A percentile compares a stretch with the other conserved stretches of the same genome.
phyloP scores from a whole-genome alignment of 768 basidiomycete species.

The Candolleomyces aberdarensis region DNA sequence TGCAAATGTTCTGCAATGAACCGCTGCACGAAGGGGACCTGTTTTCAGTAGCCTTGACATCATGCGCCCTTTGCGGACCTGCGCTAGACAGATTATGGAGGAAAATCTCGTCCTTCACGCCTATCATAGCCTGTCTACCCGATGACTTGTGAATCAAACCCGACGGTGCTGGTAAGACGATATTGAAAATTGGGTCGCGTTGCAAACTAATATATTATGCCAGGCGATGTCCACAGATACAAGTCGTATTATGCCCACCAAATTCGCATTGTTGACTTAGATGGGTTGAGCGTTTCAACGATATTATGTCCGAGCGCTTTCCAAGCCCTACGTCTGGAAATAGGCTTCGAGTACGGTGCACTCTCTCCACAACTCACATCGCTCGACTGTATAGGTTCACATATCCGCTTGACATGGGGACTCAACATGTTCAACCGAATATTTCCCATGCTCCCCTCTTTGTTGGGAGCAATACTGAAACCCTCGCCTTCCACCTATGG shows the following conservation, averaged over 20 bases:
- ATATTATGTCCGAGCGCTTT: not conserved
- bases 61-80: slow-evolving; percentile 7
- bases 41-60: slow-evolving; percentile 1
- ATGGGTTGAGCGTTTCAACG: too few species aligned
- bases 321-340: not conserved
- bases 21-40: too few species aligned
- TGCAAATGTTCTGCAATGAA: too few species aligned
- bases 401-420: not conserved
- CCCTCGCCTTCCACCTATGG: not conserved
- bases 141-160: too few species aligned
- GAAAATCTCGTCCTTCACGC: slow-evolving; percentile 9
- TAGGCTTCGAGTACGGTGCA: not conserved
- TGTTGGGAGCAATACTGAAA: not conserved
- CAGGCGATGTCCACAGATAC: not conserved
- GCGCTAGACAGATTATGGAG: slow-evolving; percentile 13
- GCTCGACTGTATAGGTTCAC: not conserved
- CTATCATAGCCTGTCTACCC: slow-evolving; percentile 13
- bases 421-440: not conserved
- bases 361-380: not conserved
- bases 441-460: not conserved
- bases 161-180: too few species aligned
- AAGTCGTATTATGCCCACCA: not conserved
- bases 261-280: too few species aligned
- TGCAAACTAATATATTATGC: not conserved
- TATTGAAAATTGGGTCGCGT: not conserved